Evolutionary conservation across 108 stramenopile genomes (phyloP).

Genomic region (Cyclotella cryptica): DNA sequence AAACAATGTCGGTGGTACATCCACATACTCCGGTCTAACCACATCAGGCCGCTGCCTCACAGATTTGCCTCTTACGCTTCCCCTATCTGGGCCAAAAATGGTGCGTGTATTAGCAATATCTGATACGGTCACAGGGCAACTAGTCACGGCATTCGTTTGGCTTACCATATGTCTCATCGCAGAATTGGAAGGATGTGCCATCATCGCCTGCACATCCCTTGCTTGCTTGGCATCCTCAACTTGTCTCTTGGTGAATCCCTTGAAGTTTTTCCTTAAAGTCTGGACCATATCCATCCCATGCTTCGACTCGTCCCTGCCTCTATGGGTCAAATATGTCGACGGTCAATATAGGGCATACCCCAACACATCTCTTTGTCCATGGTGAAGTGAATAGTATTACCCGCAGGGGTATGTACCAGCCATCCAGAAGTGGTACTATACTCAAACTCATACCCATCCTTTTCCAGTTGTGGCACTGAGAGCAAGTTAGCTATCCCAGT

Average conservation of each 20-base stretch:
- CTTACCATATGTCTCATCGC: not conserved
- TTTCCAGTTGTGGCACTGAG: no score
- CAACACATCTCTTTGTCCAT: not conserved
- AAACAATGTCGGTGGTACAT: not conserved
- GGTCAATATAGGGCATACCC: not conserved
- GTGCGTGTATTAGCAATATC: not conserved
- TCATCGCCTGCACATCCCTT: no score
- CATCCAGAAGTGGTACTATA: not conserved
- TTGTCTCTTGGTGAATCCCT: constrained; percentile 3
- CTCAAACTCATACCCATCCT: not conserved
- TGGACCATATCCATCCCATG: not conserved
- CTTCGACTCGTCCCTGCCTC: not conserved
- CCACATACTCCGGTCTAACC: constrained; percentile 4
- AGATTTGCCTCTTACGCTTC: not conserved
- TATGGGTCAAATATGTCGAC: no score
- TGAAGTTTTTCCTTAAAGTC: no score
- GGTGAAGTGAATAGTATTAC: not conserved
- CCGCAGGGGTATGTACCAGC: not conserved
- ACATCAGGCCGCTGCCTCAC: no score
- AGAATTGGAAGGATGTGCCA: not conserved
- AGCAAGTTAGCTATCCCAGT: not conserved
- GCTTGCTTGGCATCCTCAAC: not conserved
- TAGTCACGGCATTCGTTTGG: not conserved
- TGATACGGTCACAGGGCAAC: not conserved
- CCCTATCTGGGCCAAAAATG: constrained; percentile 6